Percentiles rank a stretch among this genome's conserved stretches.
These are phyloP conservation scores for Pythium dissimile DNA, from an alignment of 352 stramenopile genomes.

Conservation along the genomic window DNA sequence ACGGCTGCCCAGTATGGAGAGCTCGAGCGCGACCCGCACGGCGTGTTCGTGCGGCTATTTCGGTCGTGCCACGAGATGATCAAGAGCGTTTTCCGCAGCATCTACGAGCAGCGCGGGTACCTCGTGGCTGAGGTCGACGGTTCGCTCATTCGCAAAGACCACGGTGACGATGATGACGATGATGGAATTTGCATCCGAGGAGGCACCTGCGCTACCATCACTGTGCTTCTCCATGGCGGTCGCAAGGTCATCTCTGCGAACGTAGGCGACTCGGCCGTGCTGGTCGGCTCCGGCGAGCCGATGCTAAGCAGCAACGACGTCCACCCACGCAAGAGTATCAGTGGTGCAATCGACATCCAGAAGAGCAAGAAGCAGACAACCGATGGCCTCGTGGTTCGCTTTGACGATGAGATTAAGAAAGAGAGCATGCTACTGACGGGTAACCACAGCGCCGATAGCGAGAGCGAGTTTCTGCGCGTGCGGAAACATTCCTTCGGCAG, in stretches of 20 bases:
- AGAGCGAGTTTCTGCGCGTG: conserved; percentile 70
- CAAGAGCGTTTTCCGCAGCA: conserved; percentile 49
- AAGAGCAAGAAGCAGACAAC: background rate
- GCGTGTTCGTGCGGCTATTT: conserved; percentile 50
- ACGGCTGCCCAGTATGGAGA: conserved; percentile 37
- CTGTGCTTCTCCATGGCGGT: conserved; percentile 68
- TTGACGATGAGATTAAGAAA: conserved; percentile 21
- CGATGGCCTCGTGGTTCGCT: conserved; percentile 3
- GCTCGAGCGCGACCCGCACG: conserved; percentile 53
- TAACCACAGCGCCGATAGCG: conserved; percentile 79
- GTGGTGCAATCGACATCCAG: conserved; percentile 3
- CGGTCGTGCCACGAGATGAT: conserved; percentile 57
- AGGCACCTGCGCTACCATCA: conserved; percentile 82
- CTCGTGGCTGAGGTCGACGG: conserved; percentile 57
- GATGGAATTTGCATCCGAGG: conserved; percentile 80
- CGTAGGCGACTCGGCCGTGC: conserved; percentile 71
- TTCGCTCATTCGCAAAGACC: conserved; percentile 54
- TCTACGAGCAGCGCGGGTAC: conserved; percentile 61
- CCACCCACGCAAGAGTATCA: background rate
- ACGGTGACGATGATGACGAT: conserved; percentile 17
- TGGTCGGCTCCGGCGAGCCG: conserved; percentile 31
- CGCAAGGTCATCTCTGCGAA: conserved; percentile 77
- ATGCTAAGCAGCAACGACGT: conserved; percentile 30
- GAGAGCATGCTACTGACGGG: conserved; percentile 61
- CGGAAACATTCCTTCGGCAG: conserved; percentile 29